phyloP scores from a whole-genome alignment of 2,329 filamentous ascomycete species.

The Cercospora sp. region DNA sequence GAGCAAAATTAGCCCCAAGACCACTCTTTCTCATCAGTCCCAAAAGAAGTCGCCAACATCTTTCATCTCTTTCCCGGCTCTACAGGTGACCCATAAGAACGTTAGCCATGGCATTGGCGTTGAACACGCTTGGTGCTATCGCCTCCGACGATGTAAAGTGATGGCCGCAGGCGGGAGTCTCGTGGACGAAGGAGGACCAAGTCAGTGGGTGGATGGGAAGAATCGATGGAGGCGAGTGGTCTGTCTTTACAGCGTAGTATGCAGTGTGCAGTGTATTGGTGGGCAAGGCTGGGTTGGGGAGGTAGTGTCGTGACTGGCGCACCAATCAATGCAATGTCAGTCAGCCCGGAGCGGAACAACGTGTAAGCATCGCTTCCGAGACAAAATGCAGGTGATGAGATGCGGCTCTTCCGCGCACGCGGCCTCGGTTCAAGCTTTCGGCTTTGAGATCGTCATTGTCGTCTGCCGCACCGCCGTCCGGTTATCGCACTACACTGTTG shows the following conservation, averaged over 20 bases:
- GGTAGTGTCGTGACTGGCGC: not conserved
- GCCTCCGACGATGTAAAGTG: not conserved
- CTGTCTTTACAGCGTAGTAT: not conserved
- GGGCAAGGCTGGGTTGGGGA: not conserved
- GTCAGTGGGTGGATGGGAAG: not conserved
- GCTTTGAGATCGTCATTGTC: slow-evolving; percentile 8
- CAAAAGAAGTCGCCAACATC: no score
- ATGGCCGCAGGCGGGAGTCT: not conserved
- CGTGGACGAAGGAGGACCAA: not conserved
- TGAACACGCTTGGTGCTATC: no score
- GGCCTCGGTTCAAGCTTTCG: slow-evolving; percentile 14
- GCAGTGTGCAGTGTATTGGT: not conserved
- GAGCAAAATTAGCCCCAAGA: no score
- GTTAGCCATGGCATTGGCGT: no score
- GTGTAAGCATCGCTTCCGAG: not conserved
- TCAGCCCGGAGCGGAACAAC: not conserved
- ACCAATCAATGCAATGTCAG: not conserved
- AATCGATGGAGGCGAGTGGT: not conserved
- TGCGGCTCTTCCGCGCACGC: slow-evolving; percentile 5
- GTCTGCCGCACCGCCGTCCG: not conserved
- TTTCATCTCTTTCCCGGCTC: no score
- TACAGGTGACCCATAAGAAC: no score
- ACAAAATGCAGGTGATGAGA: slow-evolving; percentile 3
- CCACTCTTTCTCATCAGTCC: no score
- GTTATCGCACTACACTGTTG: not conserved